phyloP scores from a whole-genome alignment of 139 green algal species.

The Closterium sp. region DNA sequence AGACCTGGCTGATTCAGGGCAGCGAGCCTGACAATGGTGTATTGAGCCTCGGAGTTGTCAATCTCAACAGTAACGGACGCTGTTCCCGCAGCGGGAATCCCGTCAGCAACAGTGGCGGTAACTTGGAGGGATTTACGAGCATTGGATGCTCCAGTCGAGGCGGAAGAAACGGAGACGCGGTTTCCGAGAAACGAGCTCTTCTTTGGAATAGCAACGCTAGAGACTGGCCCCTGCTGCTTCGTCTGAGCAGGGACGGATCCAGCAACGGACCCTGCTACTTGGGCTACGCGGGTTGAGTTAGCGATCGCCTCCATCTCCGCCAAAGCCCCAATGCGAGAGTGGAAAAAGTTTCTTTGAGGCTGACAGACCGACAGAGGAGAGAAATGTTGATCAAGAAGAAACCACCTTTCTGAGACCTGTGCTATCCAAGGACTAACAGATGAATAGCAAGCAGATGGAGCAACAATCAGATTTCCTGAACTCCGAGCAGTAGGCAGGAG shows the following conservation, averaged over 20 bases:
- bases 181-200: not conserved
- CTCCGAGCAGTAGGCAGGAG: not conserved
- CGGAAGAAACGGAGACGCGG: not conserved
- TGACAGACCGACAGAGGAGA: too few species aligned
- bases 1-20: slow-evolving; percentile 67
- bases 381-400: too few species aligned
- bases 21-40: slow-evolving; percentile 57
- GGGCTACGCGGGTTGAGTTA: not conserved
- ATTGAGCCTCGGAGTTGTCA: slow-evolving; percentile 1
- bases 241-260: not conserved
- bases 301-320: not conserved
- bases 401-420: too few species aligned
- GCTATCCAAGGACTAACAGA: not conserved
- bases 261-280: not conserved
- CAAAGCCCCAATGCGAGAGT: too few species aligned
- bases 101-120: not conserved
- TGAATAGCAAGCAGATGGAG: not conserved
- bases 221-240: not conserved
- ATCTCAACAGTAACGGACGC: not conserved
- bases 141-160: not conserved
- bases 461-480: not conserved
- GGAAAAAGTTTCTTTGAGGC: too few species aligned
- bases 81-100: not conserved
- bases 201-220: not conserved
- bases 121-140: not conserved